These are phyloP conservation scores for Fusarium virguliforme DNA, from an alignment of 2,329 filamentous ascomycete genomes.

Conservation along the genomic window DNA sequence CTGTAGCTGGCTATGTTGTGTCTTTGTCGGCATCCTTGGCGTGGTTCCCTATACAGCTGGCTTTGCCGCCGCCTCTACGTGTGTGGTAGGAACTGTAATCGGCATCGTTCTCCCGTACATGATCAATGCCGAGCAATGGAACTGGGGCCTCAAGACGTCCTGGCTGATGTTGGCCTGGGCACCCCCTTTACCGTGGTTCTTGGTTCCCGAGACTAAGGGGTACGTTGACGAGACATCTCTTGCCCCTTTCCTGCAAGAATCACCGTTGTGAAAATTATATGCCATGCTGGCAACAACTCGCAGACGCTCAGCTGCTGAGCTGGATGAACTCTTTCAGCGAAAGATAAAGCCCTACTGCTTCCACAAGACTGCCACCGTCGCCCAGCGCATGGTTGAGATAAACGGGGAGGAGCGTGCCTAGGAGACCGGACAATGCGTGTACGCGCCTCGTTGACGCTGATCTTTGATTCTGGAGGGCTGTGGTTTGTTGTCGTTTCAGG, in stretches of 20 bases:
- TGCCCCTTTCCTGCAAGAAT: neutral
- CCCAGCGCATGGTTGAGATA: neutral
- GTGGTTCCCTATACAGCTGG: conserved; percentile 45
- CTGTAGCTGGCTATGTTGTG: neutral
- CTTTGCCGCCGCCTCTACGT: conserved; percentile 44
- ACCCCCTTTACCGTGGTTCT: conserved; percentile 49
- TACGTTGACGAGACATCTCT: neutral
- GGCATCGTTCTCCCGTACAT: conserved; percentile 53
- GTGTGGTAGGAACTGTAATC: conserved; percentile 48
- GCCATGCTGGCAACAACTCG: neutral
- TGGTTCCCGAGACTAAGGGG: conserved; percentile 52
- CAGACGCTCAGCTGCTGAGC: conserved; percentile 15
- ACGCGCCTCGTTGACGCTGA: neutral
- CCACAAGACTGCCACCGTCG: conserved; percentile 10
- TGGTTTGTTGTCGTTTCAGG: neutral
- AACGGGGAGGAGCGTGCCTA: neutral
- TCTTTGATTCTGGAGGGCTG: neutral
- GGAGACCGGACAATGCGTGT: neutral
- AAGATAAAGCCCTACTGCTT: conserved; percentile 15
- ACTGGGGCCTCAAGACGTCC: conserved; percentile 54
- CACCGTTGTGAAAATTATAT: neutral
- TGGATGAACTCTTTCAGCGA: conserved; percentile 20
- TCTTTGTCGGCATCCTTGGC: neutral
- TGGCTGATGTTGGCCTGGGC: conserved; percentile 53
- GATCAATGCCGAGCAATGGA: conserved; percentile 53